Evolutionary conservation across 371 early-diverging fungal genomes (phyloP), one percentile per base, ranked within the genome.

Genomic region (Zopfochytrium polystomum): DNA sequence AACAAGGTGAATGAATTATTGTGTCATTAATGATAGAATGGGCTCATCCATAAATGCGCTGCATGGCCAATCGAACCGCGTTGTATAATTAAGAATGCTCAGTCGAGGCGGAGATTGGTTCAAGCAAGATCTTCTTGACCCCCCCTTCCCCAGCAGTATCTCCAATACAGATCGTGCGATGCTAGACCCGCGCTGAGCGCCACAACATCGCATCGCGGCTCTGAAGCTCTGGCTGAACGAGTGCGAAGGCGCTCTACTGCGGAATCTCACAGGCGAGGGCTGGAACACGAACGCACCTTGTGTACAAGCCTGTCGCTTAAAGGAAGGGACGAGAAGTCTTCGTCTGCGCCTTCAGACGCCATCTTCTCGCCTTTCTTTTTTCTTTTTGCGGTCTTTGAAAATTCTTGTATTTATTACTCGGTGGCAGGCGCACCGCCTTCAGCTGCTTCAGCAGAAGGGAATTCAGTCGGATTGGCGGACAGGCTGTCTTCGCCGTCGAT

Each of bases 271-370:
- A 7, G 9, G 18, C 7, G 27, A 11, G 30, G 29, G 4, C 20
- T 31, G 18, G 32, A 20, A 15, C 34, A 51, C 7, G 30, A 29
- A 15, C 35, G 11, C 30, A 65, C 60, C 50, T 52, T 60, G 38
- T 65, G 65, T 7, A 38, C 60, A 33, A 65, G 48, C 49, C 60
- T 31, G 22, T 60, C 60, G 23, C 29, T 25, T 34, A 65, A 23
- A 2, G 50, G 42, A 7, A 54, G 32, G 25, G 29, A 22, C 38
- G 30, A 25, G 45, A 60, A 65, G 48, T 59, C 60, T 38, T 65
- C 65, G 18, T 64, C 65, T 15, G 47, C 47, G 31, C 11, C 51
- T 38, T 38, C 38, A 18, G 38, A 38, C 38, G 38, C 38, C 38
- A 38, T 38, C 7, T 11, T 38, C 38, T 7, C 11, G 7, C 18